Evolutionary conservation across 2,329 filamentous ascomycete species (phyloP).

Genomic region (Aspergillus intermedius): DNA sequence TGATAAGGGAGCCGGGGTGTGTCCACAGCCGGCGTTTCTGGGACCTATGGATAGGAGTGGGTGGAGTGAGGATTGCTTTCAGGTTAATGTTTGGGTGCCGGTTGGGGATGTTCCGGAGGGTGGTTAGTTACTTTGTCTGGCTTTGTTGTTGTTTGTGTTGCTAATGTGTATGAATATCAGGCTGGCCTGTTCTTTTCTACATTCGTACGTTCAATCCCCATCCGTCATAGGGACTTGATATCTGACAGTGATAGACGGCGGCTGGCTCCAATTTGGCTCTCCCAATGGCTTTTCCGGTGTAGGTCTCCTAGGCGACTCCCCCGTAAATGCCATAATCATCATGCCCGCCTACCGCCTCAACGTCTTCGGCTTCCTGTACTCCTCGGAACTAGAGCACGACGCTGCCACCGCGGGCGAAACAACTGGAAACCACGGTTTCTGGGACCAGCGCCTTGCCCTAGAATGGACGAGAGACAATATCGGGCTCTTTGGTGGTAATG

Average conservation of each 20-base stretch:
- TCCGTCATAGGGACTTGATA: not conserved
- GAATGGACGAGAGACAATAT: conserved; percentile 52
- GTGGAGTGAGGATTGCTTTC: conserved; percentile 50
- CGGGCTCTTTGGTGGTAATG: conserved; percentile 46
- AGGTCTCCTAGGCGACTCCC: conserved; percentile 45
- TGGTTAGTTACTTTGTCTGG: conserved; percentile 20
- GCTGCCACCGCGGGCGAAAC: conserved; percentile 31
- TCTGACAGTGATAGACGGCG: conserved; percentile 38
- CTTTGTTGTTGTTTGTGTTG: not conserved
- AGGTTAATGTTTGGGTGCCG: conserved; percentile 52
- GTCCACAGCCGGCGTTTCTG: conserved; percentile 44
- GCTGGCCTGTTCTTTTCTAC: conserved; percentile 55
- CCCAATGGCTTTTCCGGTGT: conserved; percentile 44
- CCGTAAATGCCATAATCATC: conserved; percentile 47
- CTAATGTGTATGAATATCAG: conserved; percentile 14
- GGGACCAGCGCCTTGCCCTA: conserved; percentile 51
- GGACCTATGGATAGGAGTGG: conserved; percentile 26
- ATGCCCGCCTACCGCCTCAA: conserved; percentile 53
- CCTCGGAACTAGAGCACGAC: conserved; percentile 41
- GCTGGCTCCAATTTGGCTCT: conserved; percentile 52
- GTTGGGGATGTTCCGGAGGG: conserved; percentile 36
- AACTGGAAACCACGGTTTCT: conserved; percentile 49
- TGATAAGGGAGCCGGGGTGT: conserved; percentile 34
- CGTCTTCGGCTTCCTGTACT: conserved; percentile 51
- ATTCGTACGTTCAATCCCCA: conserved; percentile 40